Evolutionary conservation across 257 asterid genomes (phyloP), one percentile per base, ranked within the genome.

Genomic region (Linaria vulgaris): DNA sequence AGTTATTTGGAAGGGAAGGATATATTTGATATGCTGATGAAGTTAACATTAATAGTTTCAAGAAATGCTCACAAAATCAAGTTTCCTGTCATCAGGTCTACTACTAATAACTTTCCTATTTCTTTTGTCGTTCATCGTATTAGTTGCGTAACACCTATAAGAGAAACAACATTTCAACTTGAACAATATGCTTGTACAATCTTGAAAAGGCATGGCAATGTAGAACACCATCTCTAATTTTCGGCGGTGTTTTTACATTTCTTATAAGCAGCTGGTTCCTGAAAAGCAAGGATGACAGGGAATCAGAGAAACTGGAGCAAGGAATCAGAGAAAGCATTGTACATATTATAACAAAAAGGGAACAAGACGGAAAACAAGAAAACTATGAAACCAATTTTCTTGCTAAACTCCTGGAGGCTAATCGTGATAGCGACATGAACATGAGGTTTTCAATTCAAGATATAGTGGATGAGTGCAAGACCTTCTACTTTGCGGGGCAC

Each of bases 401-500:
- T 59, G 64, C 31, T 39, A 13, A 27, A 43, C 65, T 59, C 65
- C 24, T 59, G 12, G 53, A 59, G 22, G 65, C 16, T 58, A 20
- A 59, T 34, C 52, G 39, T 6, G 53, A 25, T 49, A 43, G 1
- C 37, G 64, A 38, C 19, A 47, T n/a, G 22, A 41, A 23, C 12
- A 59, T 1, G 30, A 43, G 64, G 41, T 12, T 58, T 5, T 59
- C 65, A 1, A 45, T 80, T 14, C 84, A 88, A 50, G 86, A 83
- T n/a, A 77, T 71, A 9, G 83, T 80, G 22, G 94, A 87, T 62
- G 94, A 87, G 68, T 87, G 94, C 83, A 82, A 87, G 78, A 84
- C 94, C 12, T 84, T 87, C 67, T 87, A 87, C 79, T 87, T 87
- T 75, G 90, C 94, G 16, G 95, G 95, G 59, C 82, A 78, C 67